Evolutionary conservation across 768 basidiomycete species (phyloP).

Genomic region (Hydnomerulius pinastri): DNA sequence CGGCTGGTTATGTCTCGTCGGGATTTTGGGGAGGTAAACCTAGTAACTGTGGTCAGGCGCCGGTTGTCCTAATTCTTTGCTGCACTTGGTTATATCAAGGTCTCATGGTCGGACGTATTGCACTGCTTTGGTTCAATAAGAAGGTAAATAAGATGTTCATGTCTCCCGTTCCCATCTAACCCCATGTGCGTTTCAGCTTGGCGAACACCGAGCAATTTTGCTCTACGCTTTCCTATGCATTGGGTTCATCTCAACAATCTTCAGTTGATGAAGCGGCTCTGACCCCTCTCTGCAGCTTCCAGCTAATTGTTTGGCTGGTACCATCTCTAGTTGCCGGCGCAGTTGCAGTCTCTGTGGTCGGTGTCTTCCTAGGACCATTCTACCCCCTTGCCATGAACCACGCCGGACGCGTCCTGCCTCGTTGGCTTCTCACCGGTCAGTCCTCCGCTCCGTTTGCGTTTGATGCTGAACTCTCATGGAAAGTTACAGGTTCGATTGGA

Average conservation of each 20-base stretch:
- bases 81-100: conserved; percentile 35
- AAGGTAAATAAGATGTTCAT: conserved; percentile 30
- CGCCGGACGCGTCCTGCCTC: conserved; percentile 17
- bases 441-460: neutral
- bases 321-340: conserved; percentile 36
- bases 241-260: conserved; percentile 30
- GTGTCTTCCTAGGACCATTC: conserved; percentile 41
- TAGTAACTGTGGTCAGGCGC: neutral
- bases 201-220: conserved; percentile 49
- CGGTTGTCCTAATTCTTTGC: neutral
- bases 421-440: conserved; percentile 16
- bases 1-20: conserved; percentile 51
- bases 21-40: conserved; percentile 45
- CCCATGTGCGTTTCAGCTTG: conserved; percentile 41
- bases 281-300: no score
- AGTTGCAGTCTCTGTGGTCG: conserved; percentile 41
- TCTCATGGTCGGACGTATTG: conserved; percentile 50
- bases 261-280: no score
- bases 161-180: neutral
- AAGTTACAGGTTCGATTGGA: conserved; percentile 34
- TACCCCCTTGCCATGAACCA: conserved; percentile 35
- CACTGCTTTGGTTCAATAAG: conserved; percentile 50
- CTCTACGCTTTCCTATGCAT: conserved; percentile 49
- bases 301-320: conserved; percentile 43
- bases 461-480: neutral